Evolutionary conservation across 1,284 basidiomycete genomes (phyloP).

Genomic region (Pyrrhoderma noxium): DNA sequence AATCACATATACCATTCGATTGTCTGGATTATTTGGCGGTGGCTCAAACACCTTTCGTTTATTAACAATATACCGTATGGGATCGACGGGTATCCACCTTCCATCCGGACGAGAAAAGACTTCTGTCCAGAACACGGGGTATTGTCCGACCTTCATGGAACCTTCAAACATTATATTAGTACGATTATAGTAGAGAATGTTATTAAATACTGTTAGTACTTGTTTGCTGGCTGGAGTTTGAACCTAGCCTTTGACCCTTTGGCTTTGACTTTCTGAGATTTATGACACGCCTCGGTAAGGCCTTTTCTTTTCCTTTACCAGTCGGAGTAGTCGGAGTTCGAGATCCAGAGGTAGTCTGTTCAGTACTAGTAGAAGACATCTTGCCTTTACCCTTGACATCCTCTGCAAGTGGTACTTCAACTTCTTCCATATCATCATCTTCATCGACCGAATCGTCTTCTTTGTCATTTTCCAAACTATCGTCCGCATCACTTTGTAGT

Average conservation of each 20-base stretch:
- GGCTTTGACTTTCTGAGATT: slow-evolving; percentile 47
- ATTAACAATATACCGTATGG: slow-evolving; percentile 73
- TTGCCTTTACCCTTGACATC: slow-evolving; percentile 15
- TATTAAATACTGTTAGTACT: too few relatives aligned
- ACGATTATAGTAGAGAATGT: too few relatives aligned
- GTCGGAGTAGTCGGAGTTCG: slow-evolving; percentile 21
- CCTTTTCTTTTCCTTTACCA: slow-evolving; percentile 25
- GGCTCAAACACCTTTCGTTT: slow-evolving; percentile 86
- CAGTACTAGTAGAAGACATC: slow-evolving; percentile 14
- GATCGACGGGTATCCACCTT: slow-evolving; percentile 92
- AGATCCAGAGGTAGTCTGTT: slow-evolving; percentile 16
- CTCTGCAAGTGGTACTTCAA: slow-evolving; percentile 23
- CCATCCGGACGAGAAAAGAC: slow-evolving; percentile 91
- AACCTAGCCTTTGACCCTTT: slow-evolving; percentile 35
- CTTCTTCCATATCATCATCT: slow-evolving; percentile 36
- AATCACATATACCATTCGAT: slow-evolving; percentile 89
- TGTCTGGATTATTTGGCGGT: slow-evolving; percentile 45
- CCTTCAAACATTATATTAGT: too few relatives aligned
- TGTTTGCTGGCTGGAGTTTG: not conserved
- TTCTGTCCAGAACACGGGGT: slow-evolving; percentile 95
- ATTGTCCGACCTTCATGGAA: slow-evolving; percentile 16
- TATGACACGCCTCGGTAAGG: slow-evolving; percentile 37
- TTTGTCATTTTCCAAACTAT: slow-evolving; percentile 19
- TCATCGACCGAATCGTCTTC: slow-evolving; percentile 36
- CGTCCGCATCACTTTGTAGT: slow-evolving; percentile 6